Conservation (phyloP, 2,329 filamentous ascomycete species). For the Ophiostoma sp. region DNA sequence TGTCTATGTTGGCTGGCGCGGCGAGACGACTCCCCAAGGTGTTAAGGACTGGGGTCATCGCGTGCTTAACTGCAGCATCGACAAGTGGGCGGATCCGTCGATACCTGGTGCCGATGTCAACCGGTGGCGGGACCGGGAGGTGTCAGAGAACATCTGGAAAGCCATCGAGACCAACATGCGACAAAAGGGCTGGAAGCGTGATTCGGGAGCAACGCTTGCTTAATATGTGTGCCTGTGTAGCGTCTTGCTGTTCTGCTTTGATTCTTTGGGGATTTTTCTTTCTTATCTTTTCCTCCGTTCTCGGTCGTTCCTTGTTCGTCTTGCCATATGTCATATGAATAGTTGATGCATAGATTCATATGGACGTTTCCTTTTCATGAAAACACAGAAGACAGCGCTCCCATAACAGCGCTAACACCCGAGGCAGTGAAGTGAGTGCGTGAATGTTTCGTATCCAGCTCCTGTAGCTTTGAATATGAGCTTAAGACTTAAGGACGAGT, state of each 20-base stretch:
- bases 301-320: neutral
- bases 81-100: constrained; percentile 65
- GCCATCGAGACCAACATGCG: constrained; percentile 84
- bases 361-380: neutral
- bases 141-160: constrained; percentile 90
- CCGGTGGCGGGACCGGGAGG: constrained; percentile 81
- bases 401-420: too few species aligned
- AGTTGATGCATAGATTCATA: neutral
- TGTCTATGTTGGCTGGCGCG: constrained; percentile 85
- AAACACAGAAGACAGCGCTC: too few species aligned
- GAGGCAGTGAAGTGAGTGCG: too few species aligned
- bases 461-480: neutral
- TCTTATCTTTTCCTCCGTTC: neutral
- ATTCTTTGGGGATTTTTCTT: neutral
- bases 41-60: constrained; percentile 81
- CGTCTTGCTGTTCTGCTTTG: neutral
- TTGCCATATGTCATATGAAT: neutral
- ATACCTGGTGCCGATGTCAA: constrained; percentile 45
- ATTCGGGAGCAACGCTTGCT: constrained; percentile 56
- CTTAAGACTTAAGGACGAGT: neutral
- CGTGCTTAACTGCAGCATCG: constrained; percentile 72
- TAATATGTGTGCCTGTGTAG: constrained; percentile 27
- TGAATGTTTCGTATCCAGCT: too few species aligned
- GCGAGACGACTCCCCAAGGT: constrained; percentile 69
- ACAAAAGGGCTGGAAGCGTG: constrained; percentile 72